A percentile compares a stretch with the other conserved stretches of the same genome.
Evolutionary conservation across 345 rosid species (phyloP).

Genomic region (Syzygium aromaticum): DNA sequence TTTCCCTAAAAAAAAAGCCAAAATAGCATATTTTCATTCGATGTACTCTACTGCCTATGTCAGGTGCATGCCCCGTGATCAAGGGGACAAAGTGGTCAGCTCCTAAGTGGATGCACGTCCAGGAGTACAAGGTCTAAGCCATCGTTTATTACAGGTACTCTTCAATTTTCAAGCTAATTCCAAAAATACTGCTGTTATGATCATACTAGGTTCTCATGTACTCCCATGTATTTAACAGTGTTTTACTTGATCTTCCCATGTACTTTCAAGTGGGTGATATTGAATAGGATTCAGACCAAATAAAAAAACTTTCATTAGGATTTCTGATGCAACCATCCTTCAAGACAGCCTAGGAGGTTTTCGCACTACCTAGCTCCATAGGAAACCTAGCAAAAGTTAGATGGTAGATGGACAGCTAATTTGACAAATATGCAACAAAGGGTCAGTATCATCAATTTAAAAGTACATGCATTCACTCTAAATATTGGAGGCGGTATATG

Average conservation of each 20-base stretch:
- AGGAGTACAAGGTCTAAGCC: neutral
- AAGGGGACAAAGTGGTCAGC: conserved; percentile 19
- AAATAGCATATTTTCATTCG: neutral
- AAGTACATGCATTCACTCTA: neutral
- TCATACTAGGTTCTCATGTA: neutral
- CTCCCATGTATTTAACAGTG: neutral
- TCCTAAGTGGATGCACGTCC: conserved; percentile 15
- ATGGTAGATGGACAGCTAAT: neutral
- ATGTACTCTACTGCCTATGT: neutral
- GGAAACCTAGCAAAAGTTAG: neutral
- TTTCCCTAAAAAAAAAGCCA: neutral
- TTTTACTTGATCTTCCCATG: neutral
- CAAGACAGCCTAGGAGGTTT: neutral
- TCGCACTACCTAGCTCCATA: neutral
- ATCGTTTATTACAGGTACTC: neutral
- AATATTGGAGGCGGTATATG: neutral
- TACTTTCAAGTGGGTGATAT: neutral
- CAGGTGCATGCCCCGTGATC: conserved; percentile 17
- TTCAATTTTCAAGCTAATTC: neutral
- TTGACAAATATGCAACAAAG: neutral
- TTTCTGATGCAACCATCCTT: neutral
- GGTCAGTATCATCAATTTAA: neutral
- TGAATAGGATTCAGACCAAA: no score
- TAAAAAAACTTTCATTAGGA: neutral
- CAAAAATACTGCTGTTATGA: neutral